phyloP scores from a whole-genome alignment of 495 filamentous ascomycete species.

The Penicillium steckii region DNA sequence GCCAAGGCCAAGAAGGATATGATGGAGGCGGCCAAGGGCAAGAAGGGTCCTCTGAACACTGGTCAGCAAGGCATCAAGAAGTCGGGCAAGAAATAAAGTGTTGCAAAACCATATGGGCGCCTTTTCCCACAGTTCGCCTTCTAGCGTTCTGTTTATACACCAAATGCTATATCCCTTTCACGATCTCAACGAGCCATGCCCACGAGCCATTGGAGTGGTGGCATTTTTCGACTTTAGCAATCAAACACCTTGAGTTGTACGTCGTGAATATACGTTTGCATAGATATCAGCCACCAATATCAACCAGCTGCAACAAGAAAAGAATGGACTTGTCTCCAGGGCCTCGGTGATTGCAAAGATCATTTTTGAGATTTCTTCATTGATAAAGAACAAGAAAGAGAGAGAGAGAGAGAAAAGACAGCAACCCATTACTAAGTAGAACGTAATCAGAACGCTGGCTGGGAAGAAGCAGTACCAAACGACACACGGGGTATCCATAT shows the following conservation, averaged over 20 bases:
- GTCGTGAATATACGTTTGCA: background rate
- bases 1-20: conserved; percentile 77
- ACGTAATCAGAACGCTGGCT: conserved; percentile 4
- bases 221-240: conserved; percentile 5
- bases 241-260: conserved; percentile 3
- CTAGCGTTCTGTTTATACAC: conserved; percentile 55
- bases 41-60: conserved; percentile 64
- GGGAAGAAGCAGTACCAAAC: conserved; percentile 1
- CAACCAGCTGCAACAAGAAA: background rate
- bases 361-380: too few relatives aligned
- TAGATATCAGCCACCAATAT: background rate
- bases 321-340: too few relatives aligned
- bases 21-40: conserved; percentile 60
- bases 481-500: conserved; percentile 15
- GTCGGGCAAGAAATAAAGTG: conserved; percentile 77
- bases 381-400: too few relatives aligned
- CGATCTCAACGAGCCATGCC: conserved; percentile 38
- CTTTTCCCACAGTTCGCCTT: too few relatives aligned
- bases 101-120: too few relatives aligned
- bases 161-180: conserved; percentile 36
- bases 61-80: conserved; percentile 87
- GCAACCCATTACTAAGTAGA: background rate
- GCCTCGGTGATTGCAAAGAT: too few relatives aligned
- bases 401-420: background rate
- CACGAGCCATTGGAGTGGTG: conserved; percentile 9